A percentile compares a stretch with the other conserved stretches of the same genome.
Evolutionary conservation across 225 moss, liverwort and hornwort genomes (phyloP).

Genomic region (Polytrichum commune): DNA sequence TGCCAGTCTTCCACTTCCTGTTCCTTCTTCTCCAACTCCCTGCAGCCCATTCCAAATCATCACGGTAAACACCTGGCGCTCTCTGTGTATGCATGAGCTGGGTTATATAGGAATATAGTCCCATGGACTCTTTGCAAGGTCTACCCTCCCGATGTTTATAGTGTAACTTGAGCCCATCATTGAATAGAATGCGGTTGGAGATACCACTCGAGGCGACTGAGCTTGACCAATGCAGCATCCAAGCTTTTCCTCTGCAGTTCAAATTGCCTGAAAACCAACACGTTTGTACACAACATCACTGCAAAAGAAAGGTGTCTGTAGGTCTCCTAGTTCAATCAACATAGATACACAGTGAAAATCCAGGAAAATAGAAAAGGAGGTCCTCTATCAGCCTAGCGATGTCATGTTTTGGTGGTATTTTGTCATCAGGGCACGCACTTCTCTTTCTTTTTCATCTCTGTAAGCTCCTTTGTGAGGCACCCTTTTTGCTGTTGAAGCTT

Average conservation of each 20-base stretch:
- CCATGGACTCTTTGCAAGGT: too few relatives aligned
- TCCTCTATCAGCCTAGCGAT: too few relatives aligned
- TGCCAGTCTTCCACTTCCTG: conserved; percentile 79
- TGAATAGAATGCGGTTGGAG: not conserved
- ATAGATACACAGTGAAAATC: not conserved
- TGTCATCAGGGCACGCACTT: conserved; percentile 31
- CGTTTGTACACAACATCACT: conserved; percentile 8
- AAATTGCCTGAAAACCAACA: conserved; percentile 62
- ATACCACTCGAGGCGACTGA: conserved; percentile 73
- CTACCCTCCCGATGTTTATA: too few relatives aligned
- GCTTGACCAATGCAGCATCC: conserved; percentile 72
- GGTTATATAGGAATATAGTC: too few relatives aligned
- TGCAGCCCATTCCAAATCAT: conserved; percentile 19
- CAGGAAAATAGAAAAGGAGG: too few relatives aligned
- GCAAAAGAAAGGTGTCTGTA: not conserved
- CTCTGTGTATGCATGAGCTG: too few relatives aligned
- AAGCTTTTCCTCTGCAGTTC: conserved; percentile 82
- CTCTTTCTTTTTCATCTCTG: conserved; percentile 64
- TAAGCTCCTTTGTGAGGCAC: conserved; percentile 61
- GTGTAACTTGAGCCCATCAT: too few relatives aligned
- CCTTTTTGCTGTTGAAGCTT: conserved; percentile 86
- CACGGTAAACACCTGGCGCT: not conserved
- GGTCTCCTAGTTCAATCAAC: not conserved
- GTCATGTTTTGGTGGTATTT: too few relatives aligned
- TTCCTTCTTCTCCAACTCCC: conserved; percentile 79